phyloP scores from a whole-genome alignment of 179 eudicot genomes.

The Beta corolliflora region DNA sequence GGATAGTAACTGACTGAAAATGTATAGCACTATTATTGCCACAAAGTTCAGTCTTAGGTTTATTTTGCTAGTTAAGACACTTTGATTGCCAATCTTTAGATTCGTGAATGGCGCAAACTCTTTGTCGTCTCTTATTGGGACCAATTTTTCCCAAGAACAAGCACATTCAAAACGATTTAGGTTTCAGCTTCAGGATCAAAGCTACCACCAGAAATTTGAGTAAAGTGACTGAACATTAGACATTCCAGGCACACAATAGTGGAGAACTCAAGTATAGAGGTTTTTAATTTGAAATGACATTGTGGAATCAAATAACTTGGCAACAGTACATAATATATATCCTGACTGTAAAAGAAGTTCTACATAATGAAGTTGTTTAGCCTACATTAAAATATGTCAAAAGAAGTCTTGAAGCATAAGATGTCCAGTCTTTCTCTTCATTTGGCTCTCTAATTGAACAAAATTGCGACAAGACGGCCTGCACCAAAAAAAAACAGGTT shows the following conservation, averaged over 20 bases:
- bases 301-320: background rate
- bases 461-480: conserved; percentile 1
- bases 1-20: background rate
- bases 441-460: background rate
- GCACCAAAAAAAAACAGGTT: conserved; percentile 15
- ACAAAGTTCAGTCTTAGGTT: background rate
- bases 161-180: background rate
- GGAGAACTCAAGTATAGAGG: background rate
- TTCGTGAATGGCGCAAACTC: no score
- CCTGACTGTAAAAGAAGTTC: conserved; percentile 7
- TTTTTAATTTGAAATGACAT: no score
- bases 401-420: conserved; percentile 13
- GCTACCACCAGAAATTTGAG: background rate
- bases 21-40: background rate
- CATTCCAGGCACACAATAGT: background rate
- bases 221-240: background rate
- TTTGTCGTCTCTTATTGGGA: no score
- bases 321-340: conserved; percentile 4
- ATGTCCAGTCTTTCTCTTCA: conserved; percentile 14
- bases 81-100: no score
- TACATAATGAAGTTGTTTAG: background rate
- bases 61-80: no score
- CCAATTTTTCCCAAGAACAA: no score
- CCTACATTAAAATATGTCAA: conserved; percentile 16
- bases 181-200: background rate